phyloP scores from a whole-genome alignment of 2,329 filamentous ascomycete genomes.

The Claviceps humidiphila region DNA sequence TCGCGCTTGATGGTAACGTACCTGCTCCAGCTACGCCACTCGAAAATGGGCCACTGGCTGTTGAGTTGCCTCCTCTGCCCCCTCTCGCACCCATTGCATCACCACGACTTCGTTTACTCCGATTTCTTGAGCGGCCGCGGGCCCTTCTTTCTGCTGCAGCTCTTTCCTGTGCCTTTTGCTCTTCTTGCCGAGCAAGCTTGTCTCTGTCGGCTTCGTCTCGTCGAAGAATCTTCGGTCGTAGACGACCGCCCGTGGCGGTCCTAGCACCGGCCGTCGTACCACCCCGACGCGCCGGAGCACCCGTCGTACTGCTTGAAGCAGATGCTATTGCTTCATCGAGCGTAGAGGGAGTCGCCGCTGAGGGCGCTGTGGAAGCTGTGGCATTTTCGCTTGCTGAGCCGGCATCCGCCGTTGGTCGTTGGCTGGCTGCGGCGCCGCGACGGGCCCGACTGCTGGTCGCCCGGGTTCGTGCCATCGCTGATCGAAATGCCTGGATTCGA shows the following conservation, averaged over 20 bases:
- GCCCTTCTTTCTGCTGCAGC: constrained; percentile 26
- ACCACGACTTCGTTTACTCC: constrained; percentile 30
- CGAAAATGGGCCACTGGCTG: constrained; percentile 28
- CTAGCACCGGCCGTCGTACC: constrained; percentile 22
- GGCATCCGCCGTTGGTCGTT: constrained; percentile 11
- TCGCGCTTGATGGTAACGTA: constrained; percentile 1
- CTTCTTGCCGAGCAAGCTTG: constrained; percentile 29
- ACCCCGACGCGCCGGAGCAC: constrained; percentile 15
- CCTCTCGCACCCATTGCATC: constrained; percentile 30
- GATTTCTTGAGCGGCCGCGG: constrained; percentile 24
- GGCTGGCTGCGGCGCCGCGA: constrained; percentile 16
- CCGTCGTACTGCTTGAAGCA: constrained; percentile 14
- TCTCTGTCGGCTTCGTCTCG: constrained; percentile 38
- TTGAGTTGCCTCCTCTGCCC: constrained; percentile 21
- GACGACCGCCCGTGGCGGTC: constrained; percentile 25
- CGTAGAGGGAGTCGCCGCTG: constrained; percentile 8
- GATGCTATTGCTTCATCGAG: constrained; percentile 8
- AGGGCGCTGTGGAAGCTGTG: constrained; percentile 6
- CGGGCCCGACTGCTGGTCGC: constrained; percentile 19
- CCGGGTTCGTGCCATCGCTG: constrained; percentile 21
- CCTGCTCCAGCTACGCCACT: constrained; percentile 16
- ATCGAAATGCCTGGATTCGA: background rate
- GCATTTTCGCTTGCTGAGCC: constrained; percentile 13
- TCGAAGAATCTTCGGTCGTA: constrained; percentile 34
- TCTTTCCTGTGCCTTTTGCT: constrained; percentile 27